Base-by-base conservation (phyloP, 2,329 filamentous ascomycete genomes). In the Amauroascus verrucosus region DNA sequence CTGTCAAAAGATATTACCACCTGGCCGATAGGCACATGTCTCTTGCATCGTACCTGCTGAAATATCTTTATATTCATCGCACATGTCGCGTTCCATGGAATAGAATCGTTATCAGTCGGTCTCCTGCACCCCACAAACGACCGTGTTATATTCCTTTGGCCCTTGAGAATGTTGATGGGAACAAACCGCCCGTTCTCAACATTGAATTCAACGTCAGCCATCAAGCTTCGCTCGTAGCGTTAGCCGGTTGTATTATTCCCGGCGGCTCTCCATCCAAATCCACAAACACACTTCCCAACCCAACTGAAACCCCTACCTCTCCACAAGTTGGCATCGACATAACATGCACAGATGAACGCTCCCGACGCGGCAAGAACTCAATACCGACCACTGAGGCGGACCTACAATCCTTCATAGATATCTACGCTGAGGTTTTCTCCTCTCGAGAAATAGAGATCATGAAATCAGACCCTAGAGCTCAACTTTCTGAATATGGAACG, bases 201-300 rank as follows among this genome's bases (percentile, higher is more conserved):
- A 67, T 82, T 35, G 80, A 84, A 58, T 84, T 84, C 70, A 84
- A 84, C 58, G 74, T 84, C 52, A 81, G 77, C 30, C 81, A 84
- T 58, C 81, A 84, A 65, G 79, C 79, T 16, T 80, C 78, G 0
- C 67, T 84, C 2, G 78, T 83, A n/a, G 73, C 75, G 0, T 66
- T 84, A 4, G 76, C 81, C 0, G 79, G 81, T 11, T 72, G 69
- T 18, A 58, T 64, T 7, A 63, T 63, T 6, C 62, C 62, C 14
- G 58, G 51, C 11, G 46, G 9, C 28, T 46, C 33, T 52, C 54
- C 2, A 40, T 47, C 58, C 59, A 2, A 22, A n/a, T 26, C 5
- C 13, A 45, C 41, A 26, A 7, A 6, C 6, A 16, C 41, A 11
- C 5, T 13, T 8, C 41, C 41, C 22, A 26, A 20, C 13, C 41